Evolutionary conservation across 2,329 filamentous ascomycete genomes (phyloP).

Genomic region (Pyrenophora graminea): DNA sequence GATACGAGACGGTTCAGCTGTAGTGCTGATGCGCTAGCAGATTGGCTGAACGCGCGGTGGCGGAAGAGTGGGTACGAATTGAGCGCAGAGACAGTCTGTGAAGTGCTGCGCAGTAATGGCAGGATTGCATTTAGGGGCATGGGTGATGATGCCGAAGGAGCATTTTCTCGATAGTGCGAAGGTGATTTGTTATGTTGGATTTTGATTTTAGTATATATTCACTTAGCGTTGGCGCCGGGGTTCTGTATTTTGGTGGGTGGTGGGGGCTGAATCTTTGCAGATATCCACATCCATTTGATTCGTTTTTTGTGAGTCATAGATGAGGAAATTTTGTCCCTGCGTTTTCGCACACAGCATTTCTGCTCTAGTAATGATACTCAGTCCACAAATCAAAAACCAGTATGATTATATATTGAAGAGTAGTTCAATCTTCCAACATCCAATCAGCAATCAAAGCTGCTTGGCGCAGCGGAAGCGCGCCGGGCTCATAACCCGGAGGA

Average conservation of each 20-base stretch:
- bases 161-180: slow-evolving; percentile 27
- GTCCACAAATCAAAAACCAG: no score
- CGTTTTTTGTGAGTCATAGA: no score
- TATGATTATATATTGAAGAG: neutral
- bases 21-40: slow-evolving; percentile 38
- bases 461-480: slow-evolving; percentile 45
- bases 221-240: no score
- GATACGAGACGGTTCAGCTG: slow-evolving; percentile 40
- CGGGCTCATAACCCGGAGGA: slow-evolving; percentile 46
- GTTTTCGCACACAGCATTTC: no score
- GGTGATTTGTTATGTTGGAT: no score
- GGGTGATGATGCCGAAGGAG: slow-evolving; percentile 41
- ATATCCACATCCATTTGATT: no score
- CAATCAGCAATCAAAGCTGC: slow-evolving; percentile 29
- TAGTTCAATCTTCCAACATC: neutral
- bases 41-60: slow-evolving; percentile 43
- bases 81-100: slow-evolving; percentile 42
- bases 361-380: no score
- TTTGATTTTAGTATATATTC: neutral
- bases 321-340: no score
- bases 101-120: slow-evolving; percentile 42
- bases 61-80: slow-evolving; percentile 42
- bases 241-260: no score
- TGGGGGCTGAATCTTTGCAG: no score
- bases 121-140: slow-evolving; percentile 42